Conservation (phyloP, 1,284 basidiomycete species). For the Cryptococcus sp. region DNA sequence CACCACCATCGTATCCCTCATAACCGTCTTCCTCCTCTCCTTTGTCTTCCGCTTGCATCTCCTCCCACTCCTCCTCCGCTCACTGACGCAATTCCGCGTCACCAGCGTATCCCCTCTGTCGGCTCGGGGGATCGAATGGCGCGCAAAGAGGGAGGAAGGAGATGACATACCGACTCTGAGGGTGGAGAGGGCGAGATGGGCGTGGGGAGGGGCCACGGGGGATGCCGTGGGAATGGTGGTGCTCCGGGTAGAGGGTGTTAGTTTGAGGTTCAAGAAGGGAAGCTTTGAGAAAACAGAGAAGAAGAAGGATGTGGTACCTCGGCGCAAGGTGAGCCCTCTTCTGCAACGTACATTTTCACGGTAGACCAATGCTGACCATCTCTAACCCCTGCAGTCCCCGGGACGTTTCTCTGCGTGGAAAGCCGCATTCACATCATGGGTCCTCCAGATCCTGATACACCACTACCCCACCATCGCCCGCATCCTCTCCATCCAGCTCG, state of each 20-base stretch:
- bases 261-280: slow-evolving; percentile 17
- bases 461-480: slow-evolving; percentile 38
- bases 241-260: slow-evolving; percentile 36
- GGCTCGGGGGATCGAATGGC: slow-evolving; percentile 40
- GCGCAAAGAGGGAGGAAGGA: slow-evolving; percentile 11
- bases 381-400: not conserved
- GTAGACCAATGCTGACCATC: not conserved
- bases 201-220: slow-evolving; percentile 28
- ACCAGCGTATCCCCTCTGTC: slow-evolving; percentile 22
- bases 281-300: slow-evolving; percentile 1
- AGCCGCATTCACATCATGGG: slow-evolving; percentile 9
- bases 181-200: slow-evolving; percentile 35
- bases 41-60: slow-evolving; percentile 14
- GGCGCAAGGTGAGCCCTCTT: not conserved
- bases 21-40: slow-evolving; percentile 9
- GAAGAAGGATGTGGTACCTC: slow-evolving; percentile 2
- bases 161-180: slow-evolving; percentile 27
- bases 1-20: not conserved
- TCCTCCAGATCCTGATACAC: slow-evolving; percentile 31
- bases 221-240: slow-evolving; percentile 31
- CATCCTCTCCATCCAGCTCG: slow-evolving; percentile 35
- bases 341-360: not conserved
- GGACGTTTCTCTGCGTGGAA: slow-evolving; percentile 6
- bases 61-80: slow-evolving; percentile 21
- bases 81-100: slow-evolving; percentile 23